Base-by-base conservation (phyloP, 2,329 filamentous ascomycete genomes). In the Aspergillus hortae region DNA sequence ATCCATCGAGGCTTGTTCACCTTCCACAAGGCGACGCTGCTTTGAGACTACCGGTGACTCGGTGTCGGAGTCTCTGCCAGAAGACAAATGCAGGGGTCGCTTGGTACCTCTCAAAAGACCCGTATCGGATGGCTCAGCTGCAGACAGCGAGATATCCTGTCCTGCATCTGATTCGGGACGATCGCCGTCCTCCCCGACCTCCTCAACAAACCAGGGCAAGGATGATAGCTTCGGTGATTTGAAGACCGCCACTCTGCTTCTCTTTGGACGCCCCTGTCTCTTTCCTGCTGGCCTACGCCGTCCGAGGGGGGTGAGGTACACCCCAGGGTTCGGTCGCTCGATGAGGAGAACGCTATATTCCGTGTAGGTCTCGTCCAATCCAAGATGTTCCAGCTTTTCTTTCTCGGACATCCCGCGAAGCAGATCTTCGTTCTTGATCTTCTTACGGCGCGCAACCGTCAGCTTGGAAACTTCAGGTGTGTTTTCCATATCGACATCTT, bases 311-410 rank as follows among this genome's bases (percentile, higher is more conserved):
- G 74, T 75, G 21, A 76, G 51, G 52, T 74, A 76, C 10, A 75
- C 63, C 9, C 75, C 74, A 11, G 70, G 62, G 3, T 51, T 55
- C 11, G 65, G 60, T n/a, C 69, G 68, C 25, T 73, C 66, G 44
- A 74, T 67, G 4, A 70, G 49, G 3, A 72, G 51, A 21, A 69
- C 61, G 30, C 60, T 71, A 51, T 74, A 74, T 52, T 72, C 69
- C 1, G 71, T 73, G 69, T 70, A 75, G 2, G 63, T 65, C 46
- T 73, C 68, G 52, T 74, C 71, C 53, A 73, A 56, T 1, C 72
- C 72, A 48, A 70, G 59, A 19, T 69, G 67, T 51, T 72, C 67
- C 2, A 74, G 61, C 38, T 59, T 68, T 47, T 74, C 71, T 30
- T 67, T 67, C 52, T 69, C 68, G 0, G 72, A 66, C 60, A 74